Base-by-base conservation (phyloP, 768 basidiomycete genomes). In the Tylopilus plumbeoviolaceoides region DNA sequence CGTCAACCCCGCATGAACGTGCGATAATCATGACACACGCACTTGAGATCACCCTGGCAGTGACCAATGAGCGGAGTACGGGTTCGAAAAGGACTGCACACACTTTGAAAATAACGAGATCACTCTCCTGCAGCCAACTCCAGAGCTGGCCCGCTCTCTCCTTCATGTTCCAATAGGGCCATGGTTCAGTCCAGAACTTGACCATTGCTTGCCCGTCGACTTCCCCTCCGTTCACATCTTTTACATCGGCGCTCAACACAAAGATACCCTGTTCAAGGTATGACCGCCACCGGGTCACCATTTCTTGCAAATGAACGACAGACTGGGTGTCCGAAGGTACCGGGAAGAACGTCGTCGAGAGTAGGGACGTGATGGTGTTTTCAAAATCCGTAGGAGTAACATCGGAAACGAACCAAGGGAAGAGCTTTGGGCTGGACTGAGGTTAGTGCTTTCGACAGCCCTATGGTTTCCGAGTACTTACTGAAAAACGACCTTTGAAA, bases 371-470 rank as follows among this genome's bases (percentile, higher is more conserved):
- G 51, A 95, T 77, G 0, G 82, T 79, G 45, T 73, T 68, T 23
- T 66, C 59, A 68, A 97, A 97, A 68, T 99, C 95, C 23, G 77
- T 72, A 1, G 95, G 94, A 5, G 90, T 89, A 25, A 95, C 93
- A 66, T 97, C 92, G 11, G 90, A 93, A 43, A 98, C 95, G 65
- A 98, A 99, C 94, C 95, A 99, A 0, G 95, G 95, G 47, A 98
- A 88, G 9, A 89, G 74, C 68, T 99, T 98, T 0, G 94, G 91
- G 72, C 94, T 95, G 49, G 17, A 50, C 18, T 43, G 40, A 36
- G 20, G 44, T 66, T 9, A 70, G 50, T 12, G 15, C 14, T 48
- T 48, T 48, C 44, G 11, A 47, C 8, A 35, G 8, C n/a, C n/a
- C 15, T 39, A 18, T 18, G n/a, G 28, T 8, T 30, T 30, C 28